Base-by-base conservation (phyloP, 306 rosid species). In the Elaeagnus macrophylla region DNA sequence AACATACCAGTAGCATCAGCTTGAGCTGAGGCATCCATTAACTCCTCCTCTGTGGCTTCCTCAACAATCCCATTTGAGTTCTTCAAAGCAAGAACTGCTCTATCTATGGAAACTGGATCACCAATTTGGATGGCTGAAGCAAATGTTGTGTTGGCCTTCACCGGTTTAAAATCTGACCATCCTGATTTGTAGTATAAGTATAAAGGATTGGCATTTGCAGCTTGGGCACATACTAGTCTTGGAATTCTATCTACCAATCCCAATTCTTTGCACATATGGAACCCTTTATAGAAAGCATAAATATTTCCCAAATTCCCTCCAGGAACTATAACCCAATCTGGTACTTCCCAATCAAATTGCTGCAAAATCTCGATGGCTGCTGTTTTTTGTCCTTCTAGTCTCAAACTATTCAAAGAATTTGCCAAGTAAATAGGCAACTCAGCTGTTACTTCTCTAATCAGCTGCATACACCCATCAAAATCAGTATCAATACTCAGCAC, bases 1-100 rank as follows among this genome's bases (percentile, higher is more conserved):
- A 88, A 88, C 96, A 88, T 88, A 42, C 96, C 96, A 1, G 96
- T 84, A 3, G 83, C 75, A 57, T 88, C 96, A 0, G 94, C 96
- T 48, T 84, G 89, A 44, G 89, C 85, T 81, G 60, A 77, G 17
- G 94, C 89, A 52, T 88, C 94, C 96, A 88, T 88, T 72, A 88
- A 61, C 46, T 84, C 96, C 62, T 84, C 85, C 81, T 88, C 94
- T 0, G 94, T 84, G 0, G 96, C 96, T 70, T 88, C 96, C 89
- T 84, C 96, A 12, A 88, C 96, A 6, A 88, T 84, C 59, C 96
- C 89, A 57, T 77, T 42, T 6, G 88, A 81, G 40, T 80, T 83
- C 83, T 61, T 71, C 51, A 88, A 61, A 0, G 96, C 96, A 56
- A 49, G 70, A 53, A 88, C 94, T 0, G 96, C 96, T 54, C 96